Percentiles rank a stretch among this genome's conserved stretches.
Evolutionary conservation across 805 yeast genomes (phyloP).

Genomic region (Dipodascus albidus): DNA sequence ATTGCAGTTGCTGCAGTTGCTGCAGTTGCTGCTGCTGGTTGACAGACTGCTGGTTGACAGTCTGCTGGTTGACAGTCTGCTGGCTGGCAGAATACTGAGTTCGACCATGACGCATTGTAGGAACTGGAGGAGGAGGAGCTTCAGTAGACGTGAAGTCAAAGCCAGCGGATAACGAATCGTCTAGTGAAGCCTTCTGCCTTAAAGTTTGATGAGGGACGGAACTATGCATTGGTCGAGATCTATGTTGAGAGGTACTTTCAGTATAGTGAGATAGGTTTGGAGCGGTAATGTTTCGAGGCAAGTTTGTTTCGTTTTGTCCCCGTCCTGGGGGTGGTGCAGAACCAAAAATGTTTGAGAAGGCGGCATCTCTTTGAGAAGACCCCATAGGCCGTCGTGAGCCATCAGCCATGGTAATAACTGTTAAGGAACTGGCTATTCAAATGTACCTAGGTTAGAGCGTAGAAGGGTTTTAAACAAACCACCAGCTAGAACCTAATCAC

Average conservation of each 20-base stretch:
- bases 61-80: slow-evolving; percentile 1
- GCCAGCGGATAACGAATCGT: background rate
- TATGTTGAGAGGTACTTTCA: slow-evolving; percentile 1
- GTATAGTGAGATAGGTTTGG: slow-evolving; percentile 1
- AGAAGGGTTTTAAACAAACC: too few relatives aligned
- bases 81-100: slow-evolving; percentile 1
- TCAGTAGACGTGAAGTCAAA: background rate
- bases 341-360: slow-evolving; percentile 26
- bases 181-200: background rate
- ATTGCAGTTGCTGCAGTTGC: background rate
- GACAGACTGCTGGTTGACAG: slow-evolving; percentile 2
- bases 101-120: slow-evolving; percentile 1
- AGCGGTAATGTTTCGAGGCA: background rate
- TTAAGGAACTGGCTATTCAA: too few relatives aligned
- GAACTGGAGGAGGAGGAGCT: slow-evolving; percentile 1
- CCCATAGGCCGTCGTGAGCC: slow-evolving; percentile 2
- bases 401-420: background rate
- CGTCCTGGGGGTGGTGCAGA: slow-evolving; percentile 26
- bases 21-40: slow-evolving; percentile 7
- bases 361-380: slow-evolving; percentile 16
- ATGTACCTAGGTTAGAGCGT: too few relatives aligned
- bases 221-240: slow-evolving; percentile 1
- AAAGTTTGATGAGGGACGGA: background rate
- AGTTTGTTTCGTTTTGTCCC: slow-evolving; percentile 4
- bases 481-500: too few relatives aligned